Conservation (phyloP, 441 rosid genomes). For the Breynia disticha region DNA sequence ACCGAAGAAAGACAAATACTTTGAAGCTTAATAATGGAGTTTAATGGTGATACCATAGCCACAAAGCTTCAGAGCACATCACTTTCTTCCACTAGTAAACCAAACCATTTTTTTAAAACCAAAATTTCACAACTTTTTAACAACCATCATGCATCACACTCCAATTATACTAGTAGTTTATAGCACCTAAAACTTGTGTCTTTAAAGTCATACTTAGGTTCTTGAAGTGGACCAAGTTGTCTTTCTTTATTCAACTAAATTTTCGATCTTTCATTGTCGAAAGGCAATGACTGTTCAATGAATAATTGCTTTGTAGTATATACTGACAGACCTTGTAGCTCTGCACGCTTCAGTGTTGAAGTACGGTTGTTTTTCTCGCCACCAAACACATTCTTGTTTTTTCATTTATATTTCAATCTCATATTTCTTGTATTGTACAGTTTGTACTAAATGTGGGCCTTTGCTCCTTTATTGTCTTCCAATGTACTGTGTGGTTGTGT, state of each 20-base stretch:
- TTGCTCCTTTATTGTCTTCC: slow-evolving; percentile 8
- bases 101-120: not conserved
- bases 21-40: slow-evolving; percentile 7
- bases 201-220: no score
- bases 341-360: no score
- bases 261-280: no score
- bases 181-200: no score
- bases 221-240: no score
- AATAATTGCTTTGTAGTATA: no score
- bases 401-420: not conserved
- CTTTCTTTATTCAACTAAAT: no score
- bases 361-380: slow-evolving; percentile 4
- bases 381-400: slow-evolving; percentile 19
- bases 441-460: slow-evolving; percentile 32
- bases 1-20: not conserved
- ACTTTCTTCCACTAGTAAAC: not conserved
- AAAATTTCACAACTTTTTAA: not conserved
- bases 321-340: no score
- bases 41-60: slow-evolving; percentile 4
- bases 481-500: slow-evolving; percentile 13
- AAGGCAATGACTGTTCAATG: no score
- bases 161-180: no score
- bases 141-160: not conserved
- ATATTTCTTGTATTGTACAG: slow-evolving; percentile 16
- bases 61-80: slow-evolving; percentile 2